phyloP scores from a whole-genome alignment of 129 eudicot species.

The Helianthus annuus region HanXRQr2.0-SUNRISE NC_035448.2:111368001-111368500 shows the following conservation, averaged over 20 bases:
- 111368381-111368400: too few relatives aligned
- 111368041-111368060: constrained; percentile 38
- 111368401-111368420: too few relatives aligned
- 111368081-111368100: constrained; percentile 35
- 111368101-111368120: constrained; percentile 34
- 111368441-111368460: too few relatives aligned
- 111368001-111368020: constrained; percentile 51
- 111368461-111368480: too few relatives aligned
- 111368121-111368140: constrained; percentile 37
- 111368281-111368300: constrained; percentile 66
- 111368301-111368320: constrained; percentile 88
- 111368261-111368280: constrained; percentile 35
- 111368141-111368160: constrained; percentile 25
- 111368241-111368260: constrained; percentile 37
- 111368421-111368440: too few relatives aligned
- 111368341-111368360: too few relatives aligned
- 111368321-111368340: constrained; percentile 49
- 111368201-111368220: constrained; percentile 28
- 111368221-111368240: constrained; percentile 28
- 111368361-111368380: too few relatives aligned
- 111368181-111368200: constrained; percentile 43
- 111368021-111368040: constrained; percentile 47
- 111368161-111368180: constrained; percentile 46
- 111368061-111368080: constrained; percentile 38
- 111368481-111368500: too few relatives aligned